Percentiles rank a stretch among this genome's conserved stretches.
Conservation (phyloP, 2,329 filamentous ascomycete species). For the Neurospora sp. region DNA sequence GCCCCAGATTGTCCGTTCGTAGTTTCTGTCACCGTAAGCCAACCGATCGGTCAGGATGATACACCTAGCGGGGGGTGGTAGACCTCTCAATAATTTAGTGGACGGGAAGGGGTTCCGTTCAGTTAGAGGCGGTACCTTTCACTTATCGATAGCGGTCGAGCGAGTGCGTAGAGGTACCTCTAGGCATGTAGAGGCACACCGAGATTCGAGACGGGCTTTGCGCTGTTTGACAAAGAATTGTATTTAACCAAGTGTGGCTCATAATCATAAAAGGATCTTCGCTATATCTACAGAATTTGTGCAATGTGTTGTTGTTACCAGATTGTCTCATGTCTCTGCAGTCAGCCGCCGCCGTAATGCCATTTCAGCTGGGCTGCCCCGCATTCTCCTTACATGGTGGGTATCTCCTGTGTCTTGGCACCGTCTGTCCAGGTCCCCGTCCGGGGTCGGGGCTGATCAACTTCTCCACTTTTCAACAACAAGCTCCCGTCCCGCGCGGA, state of each 20-base stretch:
- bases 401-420: not conserved
- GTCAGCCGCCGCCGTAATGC: not conserved
- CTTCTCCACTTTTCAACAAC: not conserved
- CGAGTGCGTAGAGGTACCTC: no score
- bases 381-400: not conserved
- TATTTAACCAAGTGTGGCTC: not conserved
- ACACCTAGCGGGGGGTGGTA: not conserved
- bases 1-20: not conserved
- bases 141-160: not conserved
- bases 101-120: not conserved
- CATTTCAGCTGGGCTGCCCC: slow-evolving; percentile 2
- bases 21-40: not conserved
- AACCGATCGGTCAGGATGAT: not conserved
- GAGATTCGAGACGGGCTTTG: not conserved
- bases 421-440: not conserved
- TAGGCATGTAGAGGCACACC: not conserved
- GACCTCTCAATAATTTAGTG: not conserved
- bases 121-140: not conserved
- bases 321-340: not conserved
- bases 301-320: not conserved
- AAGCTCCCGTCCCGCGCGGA: not conserved
- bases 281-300: not conserved
- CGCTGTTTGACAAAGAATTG: not conserved
- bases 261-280: not conserved
- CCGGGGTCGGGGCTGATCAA: not conserved